Base-by-base conservation (phyloP, 495 filamentous ascomycete species). In the Penicillium simplicissimum region DNA sequence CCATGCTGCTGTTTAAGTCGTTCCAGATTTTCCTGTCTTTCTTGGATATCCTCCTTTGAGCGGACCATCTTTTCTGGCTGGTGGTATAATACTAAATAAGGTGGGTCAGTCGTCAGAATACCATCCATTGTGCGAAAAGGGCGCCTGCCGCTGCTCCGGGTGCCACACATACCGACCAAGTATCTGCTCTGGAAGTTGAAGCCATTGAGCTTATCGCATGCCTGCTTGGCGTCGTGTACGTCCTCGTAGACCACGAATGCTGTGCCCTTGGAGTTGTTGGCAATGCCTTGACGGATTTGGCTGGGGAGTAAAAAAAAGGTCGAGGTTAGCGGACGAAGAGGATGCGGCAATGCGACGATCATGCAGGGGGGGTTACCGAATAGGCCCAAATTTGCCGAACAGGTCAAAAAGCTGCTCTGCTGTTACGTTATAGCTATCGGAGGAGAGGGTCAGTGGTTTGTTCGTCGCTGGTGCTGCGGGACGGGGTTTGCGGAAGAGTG, bases 171-270 rank as follows among this genome's bases (percentile, higher is more conserved):
- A 96, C 93, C 93, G 72, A 98, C 96, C 69, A 98, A 92, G 79
- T 98, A 98, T 73, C 95, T 92, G 82, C 94, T 96, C 80, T 98
- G 96, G 77, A 98, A 98, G 80, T 98, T 98, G 86, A 96, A 98
- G 71, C 95, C 95, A 80, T 98, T 98, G 71, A 98, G 83, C 82
- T 97, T 97, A 84, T 98, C 95, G 82, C 96, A 97, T 68, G 95
- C 96, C 77, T 90, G 86, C 80, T 98, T 98, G 63, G 95, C 94
- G 83, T 98, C 95, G 87, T 97, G 92, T 28, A 97, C 96, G 81
- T 98, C 96, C 75, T 98, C 96, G 81, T 96, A 98, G 73, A 98
- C 95, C 52, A 98, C 96, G 80, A 96, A 98, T 69, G 92, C 94
- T 31, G 95, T 98, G 69, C 95, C 95, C 76, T 98, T 98, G 65